phyloP scores from a whole-genome alignment of 2,329 filamentous ascomycete species.

The Aspergillus chevalieri region DNA sequence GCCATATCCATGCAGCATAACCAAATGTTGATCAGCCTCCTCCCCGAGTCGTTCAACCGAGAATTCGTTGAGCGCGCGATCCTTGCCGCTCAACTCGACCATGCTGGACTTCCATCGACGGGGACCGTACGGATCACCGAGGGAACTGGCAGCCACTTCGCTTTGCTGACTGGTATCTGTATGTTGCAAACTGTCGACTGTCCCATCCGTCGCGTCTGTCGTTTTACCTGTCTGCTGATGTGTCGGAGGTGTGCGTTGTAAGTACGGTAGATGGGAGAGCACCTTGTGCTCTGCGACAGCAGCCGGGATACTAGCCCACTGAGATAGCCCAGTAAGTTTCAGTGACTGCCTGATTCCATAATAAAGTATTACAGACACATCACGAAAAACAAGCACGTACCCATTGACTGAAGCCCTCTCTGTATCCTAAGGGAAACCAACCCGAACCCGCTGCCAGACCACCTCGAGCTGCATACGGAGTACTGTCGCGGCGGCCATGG shows the following conservation, averaged over 20 bases:
- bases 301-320: constrained; percentile 84
- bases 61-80: constrained; percentile 87
- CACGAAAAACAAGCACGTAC: constrained; percentile 43
- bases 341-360: constrained; percentile 11
- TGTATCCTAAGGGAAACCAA: constrained; percentile 83
- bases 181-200: constrained; percentile 26
- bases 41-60: constrained; percentile 80
- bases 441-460: constrained; percentile 27
- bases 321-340: constrained; percentile 8
- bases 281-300: constrained; percentile 82
- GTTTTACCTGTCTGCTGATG: constrained; percentile 57
- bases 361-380: constrained; percentile 1
- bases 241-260: constrained; percentile 61
- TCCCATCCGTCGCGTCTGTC: constrained; percentile 20
- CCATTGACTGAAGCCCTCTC: constrained; percentile 89
- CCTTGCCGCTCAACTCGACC: constrained; percentile 76
- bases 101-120: constrained; percentile 80
- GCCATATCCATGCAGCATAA: constrained; percentile 95
- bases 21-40: constrained; percentile 72
- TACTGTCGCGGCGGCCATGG: constrained; percentile 13
- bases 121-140: constrained; percentile 72
- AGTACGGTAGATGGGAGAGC: constrained; percentile 75
- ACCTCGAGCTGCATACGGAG: constrained; percentile 28
- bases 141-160: constrained; percentile 44
- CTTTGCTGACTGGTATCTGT: constrained; percentile 33